A percentile compares a stretch with the other conserved stretches of the same genome.
Conservation (phyloP, 768 basidiomycete species). For the Kwoniella sp. region DNA sequence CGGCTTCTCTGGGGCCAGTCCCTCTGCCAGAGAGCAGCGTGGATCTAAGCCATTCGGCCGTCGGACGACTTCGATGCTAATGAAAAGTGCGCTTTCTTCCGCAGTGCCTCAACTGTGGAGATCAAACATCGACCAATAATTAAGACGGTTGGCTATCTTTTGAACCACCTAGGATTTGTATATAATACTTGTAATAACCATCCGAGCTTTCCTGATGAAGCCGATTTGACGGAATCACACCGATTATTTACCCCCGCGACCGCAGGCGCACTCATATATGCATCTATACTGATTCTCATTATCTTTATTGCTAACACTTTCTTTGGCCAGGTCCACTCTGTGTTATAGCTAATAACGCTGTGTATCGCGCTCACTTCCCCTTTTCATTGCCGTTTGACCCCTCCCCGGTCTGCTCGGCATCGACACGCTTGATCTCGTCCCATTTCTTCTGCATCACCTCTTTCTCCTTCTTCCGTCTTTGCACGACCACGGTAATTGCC, state of each 20-base stretch:
- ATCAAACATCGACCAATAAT: slow-evolving; percentile 30
- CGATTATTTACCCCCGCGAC: too few relatives aligned
- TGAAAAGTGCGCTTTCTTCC: neutral
- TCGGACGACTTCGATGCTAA: slow-evolving; percentile 4
- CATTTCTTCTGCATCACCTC: slow-evolving; percentile 37
- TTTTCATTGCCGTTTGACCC: neutral
- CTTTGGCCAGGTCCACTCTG: neutral
- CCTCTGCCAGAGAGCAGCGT: too few relatives aligned
- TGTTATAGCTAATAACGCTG: neutral
- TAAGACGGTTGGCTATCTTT: neutral
- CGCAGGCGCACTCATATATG: slow-evolving; percentile 2
- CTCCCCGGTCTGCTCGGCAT: slow-evolving; percentile 8
- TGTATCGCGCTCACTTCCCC: neutral
- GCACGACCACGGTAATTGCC: slow-evolving; percentile 21
- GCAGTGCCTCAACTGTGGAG: slow-evolving; percentile 27
- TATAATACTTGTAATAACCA: neutral
- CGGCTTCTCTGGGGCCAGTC: too few relatives aligned
- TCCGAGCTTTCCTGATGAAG: neutral
- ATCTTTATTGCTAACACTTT: slow-evolving; percentile 2
- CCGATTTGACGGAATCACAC: neutral
- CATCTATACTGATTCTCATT: slow-evolving; percentile 9
- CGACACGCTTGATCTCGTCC: slow-evolving; percentile 30
- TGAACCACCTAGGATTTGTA: neutral
- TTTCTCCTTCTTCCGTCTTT: slow-evolving; percentile 35
- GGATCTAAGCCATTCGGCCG: too few relatives aligned